Conservation (phyloP, 2,329 filamentous ascomycete genomes). For the Exophiala oligosperma region DNA sequence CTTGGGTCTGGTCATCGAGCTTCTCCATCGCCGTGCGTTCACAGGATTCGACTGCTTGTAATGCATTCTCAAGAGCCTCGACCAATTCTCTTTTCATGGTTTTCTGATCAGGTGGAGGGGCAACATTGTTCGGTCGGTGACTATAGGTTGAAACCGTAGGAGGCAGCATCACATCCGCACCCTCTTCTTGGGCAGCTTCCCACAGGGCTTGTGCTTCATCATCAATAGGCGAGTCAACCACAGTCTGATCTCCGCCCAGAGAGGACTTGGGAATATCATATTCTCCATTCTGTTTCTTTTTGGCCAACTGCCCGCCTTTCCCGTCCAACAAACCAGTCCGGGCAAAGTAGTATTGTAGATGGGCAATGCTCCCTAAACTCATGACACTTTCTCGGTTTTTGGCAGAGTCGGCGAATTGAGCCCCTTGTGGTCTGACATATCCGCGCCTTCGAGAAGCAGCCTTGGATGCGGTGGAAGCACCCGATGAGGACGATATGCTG, state of each 20-base stretch:
- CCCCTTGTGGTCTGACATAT: constrained; percentile 84
- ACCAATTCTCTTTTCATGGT: constrained; percentile 72
- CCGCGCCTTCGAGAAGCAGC: constrained; percentile 60
- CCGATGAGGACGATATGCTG: constrained; percentile 45
- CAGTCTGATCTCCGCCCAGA: constrained; percentile 38
- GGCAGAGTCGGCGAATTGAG: constrained; percentile 87
- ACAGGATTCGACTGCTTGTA: constrained; percentile 58
- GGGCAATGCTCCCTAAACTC: constrained; percentile 93
- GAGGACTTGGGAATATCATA: constrained; percentile 42
- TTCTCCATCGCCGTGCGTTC: constrained; percentile 36
- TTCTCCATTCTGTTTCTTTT: constrained; percentile 58
- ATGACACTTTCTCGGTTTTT: constrained; percentile 90
- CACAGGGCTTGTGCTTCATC: constrained; percentile 44
- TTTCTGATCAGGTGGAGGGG: constrained; percentile 78
- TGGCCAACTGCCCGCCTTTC: constrained; percentile 82
- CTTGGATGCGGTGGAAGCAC: constrained; percentile 42
- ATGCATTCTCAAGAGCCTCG: constrained; percentile 67
- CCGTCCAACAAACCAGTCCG: constrained; percentile 90
- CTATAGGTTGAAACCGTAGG: constrained; percentile 97
- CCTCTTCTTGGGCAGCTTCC: constrained; percentile 59
- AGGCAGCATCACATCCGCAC: constrained; percentile 80
- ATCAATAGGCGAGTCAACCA: constrained; percentile 53
- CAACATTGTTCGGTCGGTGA: constrained; percentile 75
- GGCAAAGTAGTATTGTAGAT: constrained; percentile 98
- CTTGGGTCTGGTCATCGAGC: constrained; percentile 52